Evolutionary conservation across 2,329 filamentous ascomycete species (phyloP), one percentile per base, ranked within the genome.

Genomic region (Coleophoma eucalyptorum): DNA sequence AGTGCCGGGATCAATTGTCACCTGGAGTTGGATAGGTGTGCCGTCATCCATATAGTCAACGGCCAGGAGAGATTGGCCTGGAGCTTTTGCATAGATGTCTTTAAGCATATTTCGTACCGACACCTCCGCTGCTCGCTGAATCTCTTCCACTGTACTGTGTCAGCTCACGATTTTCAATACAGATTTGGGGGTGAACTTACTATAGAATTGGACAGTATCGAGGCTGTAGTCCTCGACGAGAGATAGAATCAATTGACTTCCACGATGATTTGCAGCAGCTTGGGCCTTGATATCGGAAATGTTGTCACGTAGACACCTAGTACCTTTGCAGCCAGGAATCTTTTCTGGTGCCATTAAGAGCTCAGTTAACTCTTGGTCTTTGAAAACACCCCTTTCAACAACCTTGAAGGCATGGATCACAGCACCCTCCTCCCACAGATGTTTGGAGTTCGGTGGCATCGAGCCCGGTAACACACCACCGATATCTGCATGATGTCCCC

Each of bases 31-130:
- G 60, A 93, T 91, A 0, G 87, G 86, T 4, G 80, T 87, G n/a
- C 89, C 89, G 58, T 93, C 89, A 58, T 94, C 89, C 87, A 93
- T 93, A 72, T 84, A 88, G 62, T 94, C 89, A 1, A 83, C 73
- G 0, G 89, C 86, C 12, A 80, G 76, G 0, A 93, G 76, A 8
- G 86, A 80, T 50, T 80, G 75, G 4, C 84, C 84, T 52, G 80
- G 75, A 56, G 89, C 87, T 16, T 80, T 77, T 51, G 76, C 76
- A 59, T 81, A 75, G 21, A 91, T 82, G 1, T 78, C 73, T 61
- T 86, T 89, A n/a, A 93, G 76, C 11, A 94, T 74, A 42, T 78
- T 79, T 15, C 87, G 80, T 0, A 94, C 89, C 21, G 83, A 84
- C 1, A 80, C 74, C 59, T 90, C 89, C 0, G 89, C 89, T 32